Conservation (phyloP, 169 alveolate species). For the Plasmodium gonderi region DNA sequence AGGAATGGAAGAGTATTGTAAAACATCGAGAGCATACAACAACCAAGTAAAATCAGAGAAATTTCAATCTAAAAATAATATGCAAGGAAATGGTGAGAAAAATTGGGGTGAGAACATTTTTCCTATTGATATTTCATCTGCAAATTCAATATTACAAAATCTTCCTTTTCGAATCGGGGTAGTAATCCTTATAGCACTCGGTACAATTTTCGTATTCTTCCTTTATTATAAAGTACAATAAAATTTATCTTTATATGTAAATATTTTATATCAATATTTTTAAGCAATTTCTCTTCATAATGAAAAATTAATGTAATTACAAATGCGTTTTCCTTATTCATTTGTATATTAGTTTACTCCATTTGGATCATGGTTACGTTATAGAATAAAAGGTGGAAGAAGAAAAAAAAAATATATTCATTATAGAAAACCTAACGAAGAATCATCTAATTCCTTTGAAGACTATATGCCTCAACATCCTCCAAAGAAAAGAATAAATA, state of each 20-base stretch:
- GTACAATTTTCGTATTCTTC: background rate
- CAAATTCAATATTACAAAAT: background rate
- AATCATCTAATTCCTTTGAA: no score
- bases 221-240: background rate
- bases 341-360: background rate
- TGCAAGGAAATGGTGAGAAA: background rate
- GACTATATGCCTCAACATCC: no score
- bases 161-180: background rate
- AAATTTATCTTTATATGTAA: no score
- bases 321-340: no score
- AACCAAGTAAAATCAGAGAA: no score
- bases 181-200: background rate
- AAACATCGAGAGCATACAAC: background rate
- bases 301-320: background rate
- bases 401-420: background rate
- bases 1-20: background rate
- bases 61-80: background rate
- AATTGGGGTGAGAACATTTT: no score
- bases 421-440: no score
- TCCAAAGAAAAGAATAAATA: no score
- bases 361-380: background rate
- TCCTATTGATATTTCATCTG: background rate
- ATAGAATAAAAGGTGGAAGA: background rate
- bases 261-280: no score
- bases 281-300: background rate